phyloP scores from a whole-genome alignment of 1,139 yeast genomes.

The Kodamaea plutei region DNA sequence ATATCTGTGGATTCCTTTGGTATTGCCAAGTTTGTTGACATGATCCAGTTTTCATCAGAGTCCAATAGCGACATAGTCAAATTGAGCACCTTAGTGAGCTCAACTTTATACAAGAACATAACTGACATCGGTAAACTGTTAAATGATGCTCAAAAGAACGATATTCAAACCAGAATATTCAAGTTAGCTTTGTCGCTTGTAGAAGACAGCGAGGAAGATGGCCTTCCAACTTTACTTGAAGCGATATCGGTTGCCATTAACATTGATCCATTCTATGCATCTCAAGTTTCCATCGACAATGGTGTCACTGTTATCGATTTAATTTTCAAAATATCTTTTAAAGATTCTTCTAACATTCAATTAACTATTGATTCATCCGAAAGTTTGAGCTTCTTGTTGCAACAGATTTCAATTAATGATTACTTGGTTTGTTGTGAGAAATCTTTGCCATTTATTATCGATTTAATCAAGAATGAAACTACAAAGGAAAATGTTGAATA shows the following conservation, averaged over 20 bases:
- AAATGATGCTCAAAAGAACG: constrained; percentile 11
- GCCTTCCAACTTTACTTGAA: constrained; percentile 74
- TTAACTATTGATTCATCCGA: constrained; percentile 60
- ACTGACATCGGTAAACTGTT: constrained; percentile 29
- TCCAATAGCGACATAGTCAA: constrained; percentile 30
- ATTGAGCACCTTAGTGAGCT: constrained; percentile 48
- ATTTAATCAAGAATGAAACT: constrained; percentile 26
- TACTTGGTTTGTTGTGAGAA: constrained; percentile 48
- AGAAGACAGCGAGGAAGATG: constrained; percentile 73
- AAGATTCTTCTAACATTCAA: constrained; percentile 73
- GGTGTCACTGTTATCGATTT: constrained; percentile 41
- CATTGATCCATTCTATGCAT: constrained; percentile 35
- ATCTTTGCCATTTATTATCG: constrained; percentile 50
- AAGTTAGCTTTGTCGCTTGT: constrained; percentile 37
- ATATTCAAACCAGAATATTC: constrained; percentile 27
- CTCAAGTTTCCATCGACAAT: constrained; percentile 19
- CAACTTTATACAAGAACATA: constrained; percentile 50
- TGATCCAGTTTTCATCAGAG: constrained; percentile 25
- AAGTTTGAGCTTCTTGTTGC: constrained; percentile 55
- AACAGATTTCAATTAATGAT: constrained; percentile 39
- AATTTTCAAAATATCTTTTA: constrained; percentile 61
- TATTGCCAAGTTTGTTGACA: constrained; percentile 32
- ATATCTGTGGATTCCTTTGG: constrained; percentile 36
- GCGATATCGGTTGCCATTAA: constrained; percentile 55
- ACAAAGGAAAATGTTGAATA: constrained; percentile 30